phyloP scores from a whole-genome alignment of 2,329 filamentous ascomycete genomes.

The Ceratocystis diversiconidia region DNA sequence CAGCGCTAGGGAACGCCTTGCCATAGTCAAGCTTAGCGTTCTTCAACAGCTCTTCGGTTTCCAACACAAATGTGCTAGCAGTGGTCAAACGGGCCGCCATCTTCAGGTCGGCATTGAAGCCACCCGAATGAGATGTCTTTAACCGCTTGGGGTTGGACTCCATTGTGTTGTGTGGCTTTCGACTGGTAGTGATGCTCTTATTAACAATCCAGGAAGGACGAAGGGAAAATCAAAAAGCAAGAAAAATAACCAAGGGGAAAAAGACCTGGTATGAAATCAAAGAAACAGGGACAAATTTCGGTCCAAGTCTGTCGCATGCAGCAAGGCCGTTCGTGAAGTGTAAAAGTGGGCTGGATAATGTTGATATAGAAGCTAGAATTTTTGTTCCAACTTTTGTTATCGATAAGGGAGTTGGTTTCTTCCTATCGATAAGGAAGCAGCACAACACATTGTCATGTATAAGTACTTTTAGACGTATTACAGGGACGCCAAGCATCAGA shows the following conservation, averaged over 20 bases:
- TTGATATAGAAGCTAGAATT: constrained; percentile 6
- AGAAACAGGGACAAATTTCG: background rate
- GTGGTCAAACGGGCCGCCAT: constrained; percentile 31
- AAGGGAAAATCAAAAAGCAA: background rate
- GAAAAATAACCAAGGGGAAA: background rate
- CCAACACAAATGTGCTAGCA: constrained; percentile 42
- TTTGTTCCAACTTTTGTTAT: constrained; percentile 16
- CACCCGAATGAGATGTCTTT: constrained; percentile 31
- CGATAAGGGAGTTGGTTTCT: constrained; percentile 8
- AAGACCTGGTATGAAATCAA: background rate
- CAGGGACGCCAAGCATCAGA: background rate
- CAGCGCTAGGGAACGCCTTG: constrained; percentile 34
- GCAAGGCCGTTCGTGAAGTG: background rate
- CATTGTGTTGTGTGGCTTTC: constrained; percentile 25
- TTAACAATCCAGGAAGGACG: no score
- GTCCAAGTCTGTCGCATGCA: background rate
- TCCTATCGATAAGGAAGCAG: constrained; percentile 5
- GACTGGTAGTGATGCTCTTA: no score
- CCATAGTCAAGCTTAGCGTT: constrained; percentile 40
- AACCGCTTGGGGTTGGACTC: constrained; percentile 35
- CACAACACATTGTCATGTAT: background rate
- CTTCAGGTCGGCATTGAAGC: constrained; percentile 31
- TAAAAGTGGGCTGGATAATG: background rate
- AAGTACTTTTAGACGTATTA: background rate
- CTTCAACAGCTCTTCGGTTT: constrained; percentile 45